Evolutionary conservation across 202 grass and related monocot species (phyloP).

Genomic region (Zoysia matrella): DNA sequence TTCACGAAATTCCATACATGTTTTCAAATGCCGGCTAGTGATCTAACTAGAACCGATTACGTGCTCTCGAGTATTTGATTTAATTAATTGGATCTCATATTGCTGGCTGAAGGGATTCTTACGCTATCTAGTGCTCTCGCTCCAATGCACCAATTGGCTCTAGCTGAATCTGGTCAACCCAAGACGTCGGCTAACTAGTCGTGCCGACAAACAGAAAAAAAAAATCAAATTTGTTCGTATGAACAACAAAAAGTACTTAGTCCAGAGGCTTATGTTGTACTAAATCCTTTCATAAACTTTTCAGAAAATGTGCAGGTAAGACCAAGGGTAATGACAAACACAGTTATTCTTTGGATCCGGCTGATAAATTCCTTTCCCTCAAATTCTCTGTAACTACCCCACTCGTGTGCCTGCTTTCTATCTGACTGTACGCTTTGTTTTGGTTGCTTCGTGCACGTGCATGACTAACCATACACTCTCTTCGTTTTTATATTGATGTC

Average conservation of each 20-base stretch:
- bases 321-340: no score
- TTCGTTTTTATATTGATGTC: no score
- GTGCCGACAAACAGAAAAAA: neutral
- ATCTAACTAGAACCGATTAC: slow-evolving; percentile 35
- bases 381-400: slow-evolving; percentile 43
- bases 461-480: neutral
- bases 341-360: neutral
- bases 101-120: slow-evolving; percentile 63
- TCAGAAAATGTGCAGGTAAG: no score
- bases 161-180: slow-evolving; percentile 53
- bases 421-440: neutral
- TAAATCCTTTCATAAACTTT: no score
- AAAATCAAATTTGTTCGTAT: neutral
- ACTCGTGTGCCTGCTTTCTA: neutral
- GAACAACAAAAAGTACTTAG: no score
- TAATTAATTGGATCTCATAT: slow-evolving; percentile 35
- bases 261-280: no score
- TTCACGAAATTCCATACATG: slow-evolving; percentile 29
- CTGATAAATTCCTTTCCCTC: slow-evolving; percentile 27
- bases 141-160: slow-evolving; percentile 44
- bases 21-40: slow-evolving; percentile 8
- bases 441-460: neutral
- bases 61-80: slow-evolving; percentile 12
- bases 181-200: slow-evolving; percentile 23
- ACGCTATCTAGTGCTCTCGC: slow-evolving; percentile 53